Evolutionary conservation across 2,329 filamentous ascomycete genomes (phyloP), one percentile per base, ranked within the genome.

Genomic region (Hypoxylon sp.): DNA sequence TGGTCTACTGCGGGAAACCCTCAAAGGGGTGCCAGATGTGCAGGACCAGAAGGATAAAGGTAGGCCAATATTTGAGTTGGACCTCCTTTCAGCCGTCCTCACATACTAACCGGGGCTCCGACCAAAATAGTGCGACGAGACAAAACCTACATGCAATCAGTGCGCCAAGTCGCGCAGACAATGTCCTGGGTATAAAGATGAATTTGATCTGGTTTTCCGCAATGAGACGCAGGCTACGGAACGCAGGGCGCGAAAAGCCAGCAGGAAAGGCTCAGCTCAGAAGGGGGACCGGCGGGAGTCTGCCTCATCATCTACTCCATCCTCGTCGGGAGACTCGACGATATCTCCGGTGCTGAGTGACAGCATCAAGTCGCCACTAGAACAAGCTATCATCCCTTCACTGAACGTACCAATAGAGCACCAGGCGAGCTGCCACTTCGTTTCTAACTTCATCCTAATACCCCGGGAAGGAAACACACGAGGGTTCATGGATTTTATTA

Each of bases 21-120:
- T 91, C 89, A 0, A 82, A 85, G 81, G 91, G 90, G 74, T 93
- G 91, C 75, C 90, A 92, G 81, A 92, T 91, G 87, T 93, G 91
- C 78, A 87, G 91, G 77, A 91, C 86, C 37, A 85, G 91, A 71
- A 86, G 91, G 73, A 93, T 93, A 77, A 93, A 93, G 86, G 91
- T 91, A 84, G 70, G 84, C 74, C 57, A 11, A 50, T 37, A 53
- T 42, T 53, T 13, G 1, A 27, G 37, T 17, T 4, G 6, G 7
- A 25, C 8, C 2, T 30, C 4, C 17, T 44, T 3, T 44, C 17
- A 44, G 40, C 17, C 7, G 46, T 42, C 46, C 10, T 60, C 27
- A n/a, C 49, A 51, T 35, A 68, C 74, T 72, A 60, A 76, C 68
- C 56, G 11, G 48, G 72, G n/a, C 33, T 49, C 62, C 17, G 11